These are phyloP conservation scores for Cantharellus anzutake DNA, from an alignment of 768 basidiomycete genomes.

Conservation along the genomic window DNA sequence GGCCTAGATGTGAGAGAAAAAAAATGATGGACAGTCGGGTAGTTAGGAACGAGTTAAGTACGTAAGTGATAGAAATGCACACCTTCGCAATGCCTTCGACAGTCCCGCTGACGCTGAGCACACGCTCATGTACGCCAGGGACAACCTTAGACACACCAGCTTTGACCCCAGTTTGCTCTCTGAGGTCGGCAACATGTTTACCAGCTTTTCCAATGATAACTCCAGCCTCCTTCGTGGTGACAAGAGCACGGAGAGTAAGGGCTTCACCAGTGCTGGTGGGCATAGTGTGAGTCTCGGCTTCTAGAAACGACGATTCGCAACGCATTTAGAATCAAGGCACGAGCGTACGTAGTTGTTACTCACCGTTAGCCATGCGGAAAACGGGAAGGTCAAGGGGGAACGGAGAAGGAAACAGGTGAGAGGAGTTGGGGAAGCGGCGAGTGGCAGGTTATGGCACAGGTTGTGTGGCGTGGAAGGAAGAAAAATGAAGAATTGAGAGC, in stretches of 20 bases:
- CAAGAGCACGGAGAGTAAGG: conserved; percentile 83
- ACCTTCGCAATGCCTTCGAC: conserved; percentile 90
- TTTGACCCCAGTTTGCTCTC: conserved; percentile 91
- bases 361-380: not conserved
- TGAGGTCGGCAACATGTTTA: conserved; percentile 92
- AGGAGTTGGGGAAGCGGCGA: not conserved
- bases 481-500: not conserved
- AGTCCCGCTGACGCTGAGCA: conserved; percentile 82
- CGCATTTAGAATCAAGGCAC: too few relatives aligned
- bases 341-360: not conserved
- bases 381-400: not conserved
- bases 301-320: not conserved
- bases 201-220: conserved; percentile 95
- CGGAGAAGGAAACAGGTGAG: not conserved
- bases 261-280: conserved; percentile 24
- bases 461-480: not conserved
- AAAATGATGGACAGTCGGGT: not conserved
- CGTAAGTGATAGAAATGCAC: conserved; percentile 9
- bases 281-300: not conserved
- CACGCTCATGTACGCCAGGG: conserved; percentile 91
- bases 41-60: not conserved
- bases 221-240: conserved; percentile 92
- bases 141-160: conserved; percentile 99
- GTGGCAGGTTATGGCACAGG: not conserved
- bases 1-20: conserved; percentile 32